These are phyloP conservation scores for Penicillium goetzii DNA, from an alignment of 495 filamentous ascomycete genomes.

Conservation along the genomic window DNA sequence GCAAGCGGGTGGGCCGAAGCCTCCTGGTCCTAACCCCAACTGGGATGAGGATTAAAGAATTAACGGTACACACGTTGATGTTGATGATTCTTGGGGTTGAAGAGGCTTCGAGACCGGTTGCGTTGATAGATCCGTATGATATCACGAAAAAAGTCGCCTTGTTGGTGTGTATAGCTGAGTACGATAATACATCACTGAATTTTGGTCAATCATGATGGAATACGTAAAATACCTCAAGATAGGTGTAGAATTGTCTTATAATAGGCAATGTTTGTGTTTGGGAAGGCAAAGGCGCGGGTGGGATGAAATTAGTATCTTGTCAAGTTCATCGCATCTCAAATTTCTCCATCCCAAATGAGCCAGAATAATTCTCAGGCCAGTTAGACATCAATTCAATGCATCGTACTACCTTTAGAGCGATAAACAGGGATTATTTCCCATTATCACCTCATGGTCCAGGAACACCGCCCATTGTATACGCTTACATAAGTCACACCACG, in stretches of 20 bases:
- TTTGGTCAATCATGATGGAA: conserved; percentile 13
- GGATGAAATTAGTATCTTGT: not conserved
- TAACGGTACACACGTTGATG: conserved; percentile 9
- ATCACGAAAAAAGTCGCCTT: conserved; percentile 31
- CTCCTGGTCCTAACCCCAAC: conserved; percentile 90
- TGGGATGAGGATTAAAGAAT: conserved; percentile 90
- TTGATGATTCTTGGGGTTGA: conserved; percentile 13
- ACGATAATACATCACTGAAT: conserved; percentile 30
- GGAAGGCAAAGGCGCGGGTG: not conserved
- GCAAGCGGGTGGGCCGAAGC: conserved; percentile 97
- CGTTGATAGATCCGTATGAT: conserved; percentile 38
- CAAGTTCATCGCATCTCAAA: not conserved
- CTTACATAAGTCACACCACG: conserved; percentile 34
- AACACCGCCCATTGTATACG: not conserved
- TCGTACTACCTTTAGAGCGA: not conserved
- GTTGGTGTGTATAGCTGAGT: conserved; percentile 30
- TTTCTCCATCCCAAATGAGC: not conserved
- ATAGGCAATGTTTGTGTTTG: not conserved
- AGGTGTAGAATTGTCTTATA: not conserved
- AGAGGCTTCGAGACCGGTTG: conserved; percentile 30
- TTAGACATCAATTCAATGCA: not conserved
- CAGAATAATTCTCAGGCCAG: too few species aligned
- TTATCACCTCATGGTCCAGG: not conserved
- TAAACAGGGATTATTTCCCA: not conserved
- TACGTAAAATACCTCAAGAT: not conserved